These are phyloP conservation scores for Coelastrella sp. DNA, from an alignment of 139 green algal genomes.

Conservation along the genomic window DNA sequence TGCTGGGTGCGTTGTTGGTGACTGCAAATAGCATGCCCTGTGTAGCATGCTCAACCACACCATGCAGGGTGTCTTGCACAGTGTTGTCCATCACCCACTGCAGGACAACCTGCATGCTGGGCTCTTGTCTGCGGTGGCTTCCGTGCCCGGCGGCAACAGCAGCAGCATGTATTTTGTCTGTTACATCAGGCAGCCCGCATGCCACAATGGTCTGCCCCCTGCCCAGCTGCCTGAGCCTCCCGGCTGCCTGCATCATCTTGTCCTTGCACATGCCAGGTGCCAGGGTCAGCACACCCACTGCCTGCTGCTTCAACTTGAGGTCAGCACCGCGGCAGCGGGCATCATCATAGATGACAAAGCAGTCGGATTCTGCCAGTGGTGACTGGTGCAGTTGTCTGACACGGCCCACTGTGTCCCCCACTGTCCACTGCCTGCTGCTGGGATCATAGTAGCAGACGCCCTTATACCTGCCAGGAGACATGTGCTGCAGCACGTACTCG, in stretches of 20 bases:
- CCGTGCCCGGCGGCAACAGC: constrained; percentile 8
- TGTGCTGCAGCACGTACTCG: constrained; percentile 30
- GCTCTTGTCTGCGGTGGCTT: neutral
- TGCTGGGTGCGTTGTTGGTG: constrained; percentile 43
- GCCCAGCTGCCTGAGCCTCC: constrained; percentile 54
- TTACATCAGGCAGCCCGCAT: constrained; percentile 49
- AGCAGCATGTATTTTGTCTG: constrained; percentile 41
- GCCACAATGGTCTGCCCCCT: constrained; percentile 56
- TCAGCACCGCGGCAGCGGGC: constrained; percentile 59
- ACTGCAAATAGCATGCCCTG: constrained; percentile 62
- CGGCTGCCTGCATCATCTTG: constrained; percentile 76
- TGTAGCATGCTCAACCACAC: constrained; percentile 49
- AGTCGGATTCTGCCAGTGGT: constrained; percentile 56
- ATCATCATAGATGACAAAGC: constrained; percentile 68
- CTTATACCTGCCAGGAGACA: constrained; percentile 16
- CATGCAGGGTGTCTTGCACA: constrained; percentile 39
- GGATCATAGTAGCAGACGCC: constrained; percentile 64
- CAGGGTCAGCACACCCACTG: constrained; percentile 72
- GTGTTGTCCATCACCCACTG: constrained; percentile 68
- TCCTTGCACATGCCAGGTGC: constrained; percentile 64
- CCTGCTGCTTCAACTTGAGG: constrained; percentile 57
- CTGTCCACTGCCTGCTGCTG: constrained; percentile 27
- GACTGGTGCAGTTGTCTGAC: constrained; percentile 39
- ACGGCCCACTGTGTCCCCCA: constrained; percentile 52
- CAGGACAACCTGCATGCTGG: constrained; percentile 52